Conservation (phyloP, 2,329 filamentous ascomycete genomes). For the Byssoonygena ceratinophila region DNA sequence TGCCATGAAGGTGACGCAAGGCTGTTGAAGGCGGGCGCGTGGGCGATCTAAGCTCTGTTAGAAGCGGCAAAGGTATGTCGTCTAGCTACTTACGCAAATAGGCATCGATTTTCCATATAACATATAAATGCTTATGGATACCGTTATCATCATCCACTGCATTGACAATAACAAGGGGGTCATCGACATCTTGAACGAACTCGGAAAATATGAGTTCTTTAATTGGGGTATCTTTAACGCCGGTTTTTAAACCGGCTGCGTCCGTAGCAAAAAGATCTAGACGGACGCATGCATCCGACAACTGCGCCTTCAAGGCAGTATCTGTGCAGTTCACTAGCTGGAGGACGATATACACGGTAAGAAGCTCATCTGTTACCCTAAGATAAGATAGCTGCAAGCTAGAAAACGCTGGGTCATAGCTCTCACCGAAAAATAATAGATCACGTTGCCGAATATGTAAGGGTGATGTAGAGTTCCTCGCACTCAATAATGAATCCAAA, state of each 20-base stretch:
- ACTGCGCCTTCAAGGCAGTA: slow-evolving; percentile 38
- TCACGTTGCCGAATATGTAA: slow-evolving; percentile 42
- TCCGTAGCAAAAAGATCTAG: slow-evolving; percentile 42
- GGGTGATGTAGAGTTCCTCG: slow-evolving; percentile 35
- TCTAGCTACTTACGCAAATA: slow-evolving; percentile 30
- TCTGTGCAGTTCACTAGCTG: slow-evolving; percentile 43
- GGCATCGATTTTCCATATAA: slow-evolving; percentile 37
- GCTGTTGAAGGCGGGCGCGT: slow-evolving; percentile 45
- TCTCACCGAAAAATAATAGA: slow-evolving; percentile 43
- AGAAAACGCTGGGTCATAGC: background rate
- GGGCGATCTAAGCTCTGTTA: slow-evolving; percentile 29
- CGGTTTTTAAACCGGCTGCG: slow-evolving; percentile 33
- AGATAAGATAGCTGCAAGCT: background rate
- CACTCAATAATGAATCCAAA: slow-evolving; percentile 33
- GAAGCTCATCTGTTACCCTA: background rate
- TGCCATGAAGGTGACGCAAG: slow-evolving; percentile 46
- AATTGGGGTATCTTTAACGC: slow-evolving; percentile 25
- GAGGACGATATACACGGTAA: slow-evolving; percentile 41
- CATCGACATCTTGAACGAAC: slow-evolving; percentile 29
- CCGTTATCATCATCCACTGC: slow-evolving; percentile 33
- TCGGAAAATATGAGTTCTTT: slow-evolving; percentile 38
- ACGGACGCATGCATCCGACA: slow-evolving; percentile 41
- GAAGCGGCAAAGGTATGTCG: background rate
- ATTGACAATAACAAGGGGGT: slow-evolving; percentile 38
- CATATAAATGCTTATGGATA: slow-evolving; percentile 32